Evolutionary conservation across 208 protist genomes (phyloP), one percentile per base, ranked within the genome.

Genomic region (Leishmania guyanensis): DNA sequence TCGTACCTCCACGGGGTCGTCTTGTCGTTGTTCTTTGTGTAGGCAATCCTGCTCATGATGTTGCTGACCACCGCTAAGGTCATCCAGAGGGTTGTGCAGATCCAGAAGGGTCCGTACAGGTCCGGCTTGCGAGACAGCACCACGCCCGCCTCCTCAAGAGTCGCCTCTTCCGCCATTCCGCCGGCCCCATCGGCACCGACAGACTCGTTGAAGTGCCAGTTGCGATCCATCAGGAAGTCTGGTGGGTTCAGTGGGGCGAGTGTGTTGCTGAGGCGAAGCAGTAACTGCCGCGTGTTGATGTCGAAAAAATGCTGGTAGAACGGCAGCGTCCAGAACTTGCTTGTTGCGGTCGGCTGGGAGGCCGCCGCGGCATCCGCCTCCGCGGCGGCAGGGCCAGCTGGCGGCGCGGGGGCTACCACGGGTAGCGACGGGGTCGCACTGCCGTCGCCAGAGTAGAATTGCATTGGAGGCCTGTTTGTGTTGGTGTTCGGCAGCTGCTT

Each of bases 271-370:
- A 97, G 81, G 33, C 95, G 93, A 68, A 90, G 75, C 64, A 94
- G 84, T 66, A 98, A 92, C 70, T 96, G 90, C 46, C 85, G 75
- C n/a, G 95, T 97, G 79, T 89, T 91, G 50, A 98, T 91, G 80
- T 98, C 93, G 75, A 98, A 98, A 83, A 95, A 98, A 76, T 95
- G 92, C 84, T 97, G 95, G 72, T 96, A 98, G 72, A 96, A 98
- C 79, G 86, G 90, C 51, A 96, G 73, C 22, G 77, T 93, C 91
- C 92, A 98, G 82, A 97, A 93, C 80, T 91, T 92, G 17, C 88
- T 92, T 46, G 84, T 94, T 16, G 80, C 43, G 39, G 56, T 43
- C 33, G 80, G 68, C 16, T 65, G 56, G 22, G 68, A 56, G 17
- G 56, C 56, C 9, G 60, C 64, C 5, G 54, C 26, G 16, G 29